Evolutionary conservation across 352 stramenopile genomes (phyloP), one percentile per base, ranked within the genome.

Genomic region (Phytophthora lateralis): DNA sequence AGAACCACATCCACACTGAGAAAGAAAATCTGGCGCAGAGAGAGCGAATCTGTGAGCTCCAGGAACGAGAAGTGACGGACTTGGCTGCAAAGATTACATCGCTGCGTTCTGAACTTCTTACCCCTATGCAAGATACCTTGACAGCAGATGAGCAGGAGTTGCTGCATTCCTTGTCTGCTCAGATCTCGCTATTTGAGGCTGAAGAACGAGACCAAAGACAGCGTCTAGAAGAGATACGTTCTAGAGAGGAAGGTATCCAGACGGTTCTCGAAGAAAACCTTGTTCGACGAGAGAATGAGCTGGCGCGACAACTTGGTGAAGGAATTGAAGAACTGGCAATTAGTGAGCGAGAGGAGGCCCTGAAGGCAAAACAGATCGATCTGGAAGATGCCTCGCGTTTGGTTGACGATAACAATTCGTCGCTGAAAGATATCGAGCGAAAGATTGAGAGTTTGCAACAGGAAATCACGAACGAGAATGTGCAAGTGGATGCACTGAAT

Each of bases 251-350:
- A 29, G 80, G 82, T 11, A 78, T 98, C 15, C 78, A 97, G 57
- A 94, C 89, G 15, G 77, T 98, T 42, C 69, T 99, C 8, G 78
- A 88, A 45, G 84, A 98, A 60, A 98, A 99, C 66, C 75, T 99
- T 21, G 63, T 97, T 21, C 90, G 88, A 62, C 85, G 95, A 38
- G 82, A 88, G 38, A 82, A 75, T 44, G 88, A 96, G 59, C 60
- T 96, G 29, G 60, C 56, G 4, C 61, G 67, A 14, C 77, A 90
- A 38, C 69, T 94, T 46, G 82, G 74, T 15, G 71, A 89, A 66
- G 81, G 80, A 27, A 59, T 90, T 62, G 83, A 85, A 53, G 85
- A 76, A 18, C 63, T 91, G 46, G 75, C 45, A 15, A 69, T 75
- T 17, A 75, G 76, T 24, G 85, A 94, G 55, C 81, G 78, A 43